Conservation (phyloP, 2,329 filamentous ascomycete species). For the Myriosclerotinia duriaeana region DNA sequence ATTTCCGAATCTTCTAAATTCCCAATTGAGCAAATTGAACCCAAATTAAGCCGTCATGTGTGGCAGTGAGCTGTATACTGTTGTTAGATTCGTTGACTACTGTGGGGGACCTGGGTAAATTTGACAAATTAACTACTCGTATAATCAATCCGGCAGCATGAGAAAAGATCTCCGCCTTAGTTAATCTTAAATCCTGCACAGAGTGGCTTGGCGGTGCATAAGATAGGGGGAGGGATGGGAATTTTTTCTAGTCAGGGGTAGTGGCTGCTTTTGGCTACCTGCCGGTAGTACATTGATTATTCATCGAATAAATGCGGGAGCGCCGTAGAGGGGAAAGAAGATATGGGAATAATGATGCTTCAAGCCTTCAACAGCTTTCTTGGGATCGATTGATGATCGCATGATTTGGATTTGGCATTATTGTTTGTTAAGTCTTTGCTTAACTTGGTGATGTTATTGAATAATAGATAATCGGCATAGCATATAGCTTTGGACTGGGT, state of each 20-base stretch:
- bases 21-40: not conserved
- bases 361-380: not conserved
- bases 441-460: not conserved
- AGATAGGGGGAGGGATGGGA: conserved; percentile 7
- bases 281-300: not conserved
- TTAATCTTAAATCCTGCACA: conserved; percentile 18
- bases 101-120: not conserved
- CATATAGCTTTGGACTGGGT: too few species aligned
- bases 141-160: not conserved
- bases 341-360: conserved; percentile 8
- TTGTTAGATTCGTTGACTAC: not conserved
- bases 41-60: conserved; percentile 7
- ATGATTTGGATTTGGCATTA: not conserved
- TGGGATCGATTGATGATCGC: not conserved
- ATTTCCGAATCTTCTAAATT: not conserved
- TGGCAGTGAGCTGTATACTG: not conserved
- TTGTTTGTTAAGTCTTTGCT: not conserved
- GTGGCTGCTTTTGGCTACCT: not conserved
- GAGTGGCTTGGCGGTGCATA: conserved; percentile 11
- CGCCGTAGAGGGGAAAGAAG: not conserved
- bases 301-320: not conserved
- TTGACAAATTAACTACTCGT: conserved; percentile 15
- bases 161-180: conserved; percentile 6
- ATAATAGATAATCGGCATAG: too few species aligned
- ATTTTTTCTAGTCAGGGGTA: conserved; percentile 18